Percentiles rank a stretch among this genome's conserved stretches.
Conservation (phyloP, 805 yeast species). For the Starmerella bombicola region DNA sequence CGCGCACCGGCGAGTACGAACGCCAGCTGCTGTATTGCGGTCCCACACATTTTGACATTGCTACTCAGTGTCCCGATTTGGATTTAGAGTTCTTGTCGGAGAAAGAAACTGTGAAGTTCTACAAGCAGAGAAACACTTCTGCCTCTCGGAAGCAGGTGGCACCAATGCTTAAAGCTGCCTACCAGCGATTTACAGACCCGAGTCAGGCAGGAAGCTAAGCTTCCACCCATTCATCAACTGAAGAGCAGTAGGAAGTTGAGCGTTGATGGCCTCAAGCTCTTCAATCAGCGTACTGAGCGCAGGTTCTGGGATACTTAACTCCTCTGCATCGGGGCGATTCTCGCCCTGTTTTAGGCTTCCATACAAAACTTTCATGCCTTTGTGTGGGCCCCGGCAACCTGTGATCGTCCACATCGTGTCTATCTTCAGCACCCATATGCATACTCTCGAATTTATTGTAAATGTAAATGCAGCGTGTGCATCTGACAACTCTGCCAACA, state of each 20-base stretch:
- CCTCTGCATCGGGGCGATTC: slow-evolving; percentile 34
- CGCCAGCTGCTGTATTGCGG: slow-evolving; percentile 36
- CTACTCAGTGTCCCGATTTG: slow-evolving; percentile 12
- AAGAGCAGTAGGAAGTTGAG: slow-evolving; percentile 29
- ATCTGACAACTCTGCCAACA: slow-evolving; percentile 24
- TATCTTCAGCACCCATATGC: slow-evolving; percentile 41
- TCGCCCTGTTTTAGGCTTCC: slow-evolving; percentile 28
- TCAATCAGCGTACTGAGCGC: slow-evolving; percentile 28
- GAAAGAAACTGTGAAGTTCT: slow-evolving; percentile 22
- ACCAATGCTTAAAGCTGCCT: slow-evolving; percentile 37
- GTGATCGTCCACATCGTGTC: slow-evolving; percentile 28
- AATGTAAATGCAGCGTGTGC: slow-evolving; percentile 28
- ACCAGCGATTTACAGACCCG: not conserved
- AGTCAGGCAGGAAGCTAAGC: slow-evolving; percentile 22
- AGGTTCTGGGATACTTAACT: slow-evolving; percentile 27
- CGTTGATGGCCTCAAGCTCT: slow-evolving; percentile 26
- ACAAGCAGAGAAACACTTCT: slow-evolving; percentile 40
- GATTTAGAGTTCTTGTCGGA: slow-evolving; percentile 11
- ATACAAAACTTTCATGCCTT: slow-evolving; percentile 38
- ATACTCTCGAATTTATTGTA: slow-evolving; percentile 11
- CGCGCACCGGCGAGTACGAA: slow-evolving; percentile 27
- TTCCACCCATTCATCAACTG: slow-evolving; percentile 25
- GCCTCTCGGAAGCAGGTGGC: slow-evolving; percentile 84
- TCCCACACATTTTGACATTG: slow-evolving; percentile 25
- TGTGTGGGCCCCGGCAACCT: slow-evolving; percentile 14